Percentiles rank a stretch among this genome's conserved stretches.
These are phyloP conservation scores for Sarcodon sp. DNA, from an alignment of 768 basidiomycete species.

Conservation along the genomic window DNA sequence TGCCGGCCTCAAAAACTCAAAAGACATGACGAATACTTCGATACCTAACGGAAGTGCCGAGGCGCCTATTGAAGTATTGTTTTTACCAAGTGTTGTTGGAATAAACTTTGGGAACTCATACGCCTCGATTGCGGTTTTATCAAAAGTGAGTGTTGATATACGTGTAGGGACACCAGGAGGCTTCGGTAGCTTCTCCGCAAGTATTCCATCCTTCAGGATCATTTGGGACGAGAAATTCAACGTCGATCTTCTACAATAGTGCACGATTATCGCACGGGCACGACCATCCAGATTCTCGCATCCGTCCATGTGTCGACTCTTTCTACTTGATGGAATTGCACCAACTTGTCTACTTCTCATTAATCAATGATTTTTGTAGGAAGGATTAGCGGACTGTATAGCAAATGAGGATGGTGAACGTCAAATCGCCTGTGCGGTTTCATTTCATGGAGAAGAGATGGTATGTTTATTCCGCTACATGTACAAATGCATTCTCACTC, in stretches of 20 bases:
- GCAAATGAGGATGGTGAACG: slow-evolving; percentile 98
- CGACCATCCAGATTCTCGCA: neutral
- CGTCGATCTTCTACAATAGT: no score
- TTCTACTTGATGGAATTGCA: neutral
- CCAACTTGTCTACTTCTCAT: neutral
- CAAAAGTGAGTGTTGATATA: slow-evolving; percentile 48
- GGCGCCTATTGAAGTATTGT: slow-evolving; percentile 18
- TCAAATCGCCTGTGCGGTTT: slow-evolving; percentile 90
- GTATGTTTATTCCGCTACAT: slow-evolving; percentile 29
- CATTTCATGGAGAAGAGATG: slow-evolving; percentile 85
- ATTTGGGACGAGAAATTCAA: no score
- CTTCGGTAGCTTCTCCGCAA: no score
- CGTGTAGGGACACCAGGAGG: no score
- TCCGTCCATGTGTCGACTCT: neutral
- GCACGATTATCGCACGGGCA: no score
- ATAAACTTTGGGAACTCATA: slow-evolving; percentile 96
- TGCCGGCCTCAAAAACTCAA: no score
- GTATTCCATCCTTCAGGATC: no score
- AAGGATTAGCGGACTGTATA: slow-evolving; percentile 87
- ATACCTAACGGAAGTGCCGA: slow-evolving; percentile 40
- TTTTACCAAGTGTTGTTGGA: slow-evolving; percentile 58
- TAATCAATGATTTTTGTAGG: slow-evolving; percentile 29
- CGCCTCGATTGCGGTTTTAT: slow-evolving; percentile 90
- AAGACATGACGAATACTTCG: no score
- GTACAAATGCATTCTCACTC: neutral